Evolutionary conservation across 805 yeast species (phyloP), one percentile per base, ranked within the genome.

Genomic region (Metschnikowia lachancei): DNA sequence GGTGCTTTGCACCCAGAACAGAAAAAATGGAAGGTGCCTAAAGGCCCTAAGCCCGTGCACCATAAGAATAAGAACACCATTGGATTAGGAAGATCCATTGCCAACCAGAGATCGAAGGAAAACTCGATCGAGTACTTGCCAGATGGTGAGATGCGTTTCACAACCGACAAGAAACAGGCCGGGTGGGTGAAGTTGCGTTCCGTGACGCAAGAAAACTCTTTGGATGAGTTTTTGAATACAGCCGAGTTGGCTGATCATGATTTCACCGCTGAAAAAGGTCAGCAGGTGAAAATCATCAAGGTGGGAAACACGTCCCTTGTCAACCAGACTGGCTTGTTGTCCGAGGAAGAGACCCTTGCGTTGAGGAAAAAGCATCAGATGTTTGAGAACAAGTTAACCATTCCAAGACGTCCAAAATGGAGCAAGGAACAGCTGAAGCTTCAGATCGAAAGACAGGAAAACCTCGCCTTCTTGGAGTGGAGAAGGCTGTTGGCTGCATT

Each of bases 211-310:
- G 98, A 94, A 64, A 81, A 85, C 56, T 85, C 97, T 1, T 69
- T 94, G 47, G 98, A 94, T 67, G 99, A 94, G 68, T 91, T 94
- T 65, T 77, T 94, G 60, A 85, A 83, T 60, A 92, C 97, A 7
- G 99, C 99, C 1, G 96, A 89, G 65, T 77, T 94, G 48, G 97
- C 97, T 2, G 96, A 90, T 62, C 90, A 92, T 17, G 98, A 94
- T 69, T 94, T 94, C 69, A 83, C 96, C 8, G 97, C 98, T 3
- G 97, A 92, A 55, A 82, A 85, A 60, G 77, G 82, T 47, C 82
- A 85, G 38, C 87, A 85, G 55, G 91, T 94, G 49, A 86, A 85
- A 58, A 88, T 94, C 57, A 83, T 94, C 56, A 81, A 84, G 61
- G 83, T 87, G 49, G 88, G 87, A 5, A 72, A 70, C 64, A 74